Evolutionary conservation across 345 rosid genomes (phyloP).

Genomic region (Kernera saxatilis): DNA sequence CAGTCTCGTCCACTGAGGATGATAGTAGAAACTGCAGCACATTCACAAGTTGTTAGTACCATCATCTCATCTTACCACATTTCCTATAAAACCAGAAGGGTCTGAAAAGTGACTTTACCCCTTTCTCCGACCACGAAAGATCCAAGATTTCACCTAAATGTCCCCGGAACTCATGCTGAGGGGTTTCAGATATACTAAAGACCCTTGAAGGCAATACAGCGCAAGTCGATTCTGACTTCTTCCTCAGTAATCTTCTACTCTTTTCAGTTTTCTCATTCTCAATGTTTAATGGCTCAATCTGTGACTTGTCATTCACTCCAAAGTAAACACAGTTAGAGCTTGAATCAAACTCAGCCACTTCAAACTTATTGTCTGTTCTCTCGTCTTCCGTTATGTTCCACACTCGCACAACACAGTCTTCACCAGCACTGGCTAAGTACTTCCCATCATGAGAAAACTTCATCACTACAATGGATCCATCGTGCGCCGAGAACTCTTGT

Average conservation of each 20-base stretch:
- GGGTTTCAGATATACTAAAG: constrained; percentile 54
- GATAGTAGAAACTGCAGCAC: constrained; percentile 55
- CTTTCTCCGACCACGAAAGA: constrained; percentile 75
- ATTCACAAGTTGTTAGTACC: background rate
- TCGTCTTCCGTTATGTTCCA: constrained; percentile 67
- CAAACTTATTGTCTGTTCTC: constrained; percentile 36
- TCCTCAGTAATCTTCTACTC: constrained; percentile 37
- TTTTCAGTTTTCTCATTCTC: constrained; percentile 39
- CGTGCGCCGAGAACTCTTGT: constrained; percentile 69
- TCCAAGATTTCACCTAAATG: constrained; percentile 64
- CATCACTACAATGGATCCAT: constrained; percentile 65
- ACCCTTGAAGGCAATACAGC: constrained; percentile 61
- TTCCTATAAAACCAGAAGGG: background rate
- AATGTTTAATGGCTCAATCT: constrained; percentile 38
- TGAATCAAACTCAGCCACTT: constrained; percentile 43
- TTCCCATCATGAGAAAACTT: constrained; percentile 72
- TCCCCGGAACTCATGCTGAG: constrained; percentile 64
- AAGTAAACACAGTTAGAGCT: constrained; percentile 40
- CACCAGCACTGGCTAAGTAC: constrained; percentile 72
- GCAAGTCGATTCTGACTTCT: constrained; percentile 50
- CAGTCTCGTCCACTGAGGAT: constrained; percentile 62
- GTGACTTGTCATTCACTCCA: constrained; percentile 45
- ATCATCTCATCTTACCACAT: background rate
- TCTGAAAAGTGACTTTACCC: constrained; percentile 41
- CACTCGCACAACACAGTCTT: constrained; percentile 61